These are phyloP conservation scores for Tylopilus intermedius DNA, from an alignment of 768 basidiomycete species.

Conservation along the genomic window DNA sequence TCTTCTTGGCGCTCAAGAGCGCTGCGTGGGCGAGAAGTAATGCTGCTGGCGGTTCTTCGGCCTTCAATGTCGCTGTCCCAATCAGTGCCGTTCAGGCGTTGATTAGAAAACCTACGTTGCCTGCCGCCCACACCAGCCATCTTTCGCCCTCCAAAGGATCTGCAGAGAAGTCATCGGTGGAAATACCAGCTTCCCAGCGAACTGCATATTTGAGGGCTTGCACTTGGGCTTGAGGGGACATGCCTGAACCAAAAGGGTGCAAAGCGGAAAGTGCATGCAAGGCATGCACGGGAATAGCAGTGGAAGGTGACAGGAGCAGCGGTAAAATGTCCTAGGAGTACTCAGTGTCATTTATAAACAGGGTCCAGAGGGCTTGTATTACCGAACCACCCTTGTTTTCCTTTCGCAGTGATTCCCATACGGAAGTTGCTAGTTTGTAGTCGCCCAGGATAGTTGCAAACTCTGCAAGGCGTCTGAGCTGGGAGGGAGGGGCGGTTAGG, in stretches of 20 bases:
- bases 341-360: slow-evolving; percentile 8
- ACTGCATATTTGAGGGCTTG: slow-evolving; percentile 63
- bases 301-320: slow-evolving; percentile 62
- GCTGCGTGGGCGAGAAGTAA: slow-evolving; percentile 81
- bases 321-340: slow-evolving; percentile 72
- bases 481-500: slow-evolving; percentile 45
- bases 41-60: slow-evolving; percentile 77
- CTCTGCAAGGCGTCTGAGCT: slow-evolving; percentile 87
- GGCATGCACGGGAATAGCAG: slow-evolving; percentile 55
- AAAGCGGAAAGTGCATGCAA: slow-evolving; percentile 54
- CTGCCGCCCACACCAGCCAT: slow-evolving; percentile 84
- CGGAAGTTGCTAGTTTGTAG: slow-evolving; percentile 70
- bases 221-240: slow-evolving; percentile 61
- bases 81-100: slow-evolving; percentile 21
- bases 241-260: slow-evolving; percentile 40
- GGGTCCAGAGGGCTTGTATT: slow-evolving; percentile 7
- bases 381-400: slow-evolving; percentile 87
- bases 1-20: slow-evolving; percentile 55
- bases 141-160: slow-evolving; percentile 66
- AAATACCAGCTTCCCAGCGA: slow-evolving; percentile 72
- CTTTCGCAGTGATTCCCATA: slow-evolving; percentile 86
- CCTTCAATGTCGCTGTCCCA: slow-evolving; percentile 41
- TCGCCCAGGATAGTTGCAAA: slow-evolving; percentile 92
- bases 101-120: slow-evolving; percentile 51
- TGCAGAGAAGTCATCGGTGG: slow-evolving; percentile 51